phyloP scores from a whole-genome alignment of 805 yeast genomes.

The Sungouiella blattae region DNA sequence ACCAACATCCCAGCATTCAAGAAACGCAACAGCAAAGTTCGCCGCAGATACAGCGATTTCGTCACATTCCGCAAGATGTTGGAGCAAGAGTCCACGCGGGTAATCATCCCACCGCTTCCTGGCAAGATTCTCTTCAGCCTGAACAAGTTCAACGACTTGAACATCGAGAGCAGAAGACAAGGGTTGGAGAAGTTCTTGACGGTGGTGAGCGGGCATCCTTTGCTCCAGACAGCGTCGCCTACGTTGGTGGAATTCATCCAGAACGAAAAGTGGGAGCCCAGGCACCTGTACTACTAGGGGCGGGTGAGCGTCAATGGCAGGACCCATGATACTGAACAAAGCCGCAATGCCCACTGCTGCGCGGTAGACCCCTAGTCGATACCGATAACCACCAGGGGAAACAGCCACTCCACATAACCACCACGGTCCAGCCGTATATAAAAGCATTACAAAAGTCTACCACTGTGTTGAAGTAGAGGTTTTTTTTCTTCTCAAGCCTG shows the following conservation, averaged over 20 bases:
- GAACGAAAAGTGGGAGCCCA: conserved; percentile 70
- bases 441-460: too few relatives aligned
- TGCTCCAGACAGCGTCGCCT: conserved; percentile 81
- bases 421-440: too few relatives aligned
- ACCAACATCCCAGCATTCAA: conserved; percentile 90
- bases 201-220: conserved; percentile 88
- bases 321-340: too few relatives aligned
- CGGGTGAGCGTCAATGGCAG: too few relatives aligned
- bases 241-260: conserved; percentile 81
- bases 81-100: conserved; percentile 73
- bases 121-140: conserved; percentile 71
- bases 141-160: conserved; percentile 75
- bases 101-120: conserved; percentile 82
- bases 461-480: too few relatives aligned
- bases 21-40: conserved; percentile 58
- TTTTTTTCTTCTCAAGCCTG: too few relatives aligned
- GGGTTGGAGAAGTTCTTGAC: conserved; percentile 79
- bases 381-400: too few relatives aligned
- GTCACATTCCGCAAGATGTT: conserved; percentile 73
- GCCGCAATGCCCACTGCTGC: too few relatives aligned
- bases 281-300: conserved; percentile 16
- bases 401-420: too few relatives aligned
- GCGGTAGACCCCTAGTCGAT: too few relatives aligned
- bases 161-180: conserved; percentile 76
- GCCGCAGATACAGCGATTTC: conserved; percentile 88